Conservation (phyloP, 129 eudicot genomes). For the Logfia minima region DNA sequence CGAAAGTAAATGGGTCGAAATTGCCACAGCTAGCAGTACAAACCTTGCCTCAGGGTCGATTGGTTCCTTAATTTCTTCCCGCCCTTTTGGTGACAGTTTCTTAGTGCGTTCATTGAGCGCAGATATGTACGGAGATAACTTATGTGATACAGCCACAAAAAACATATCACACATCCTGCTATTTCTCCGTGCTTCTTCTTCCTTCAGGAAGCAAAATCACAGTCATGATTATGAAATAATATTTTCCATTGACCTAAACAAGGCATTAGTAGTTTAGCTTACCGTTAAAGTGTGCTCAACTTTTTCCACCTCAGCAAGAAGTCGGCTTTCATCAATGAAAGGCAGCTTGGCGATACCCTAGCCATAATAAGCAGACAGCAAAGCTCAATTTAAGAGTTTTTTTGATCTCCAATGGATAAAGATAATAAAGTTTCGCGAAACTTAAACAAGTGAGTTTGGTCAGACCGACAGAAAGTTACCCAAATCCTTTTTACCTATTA, state of each 20-base stretch:
- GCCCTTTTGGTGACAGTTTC: slow-evolving; percentile 43
- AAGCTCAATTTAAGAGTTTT: background rate
- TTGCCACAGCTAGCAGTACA: slow-evolving; percentile 16
- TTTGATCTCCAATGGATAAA: background rate
- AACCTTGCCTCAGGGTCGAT: slow-evolving; percentile 72
- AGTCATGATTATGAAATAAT: background rate
- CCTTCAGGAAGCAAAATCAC: slow-evolving; percentile 41
- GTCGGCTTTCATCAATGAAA: slow-evolving; percentile 84
- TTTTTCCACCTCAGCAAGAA: slow-evolving; percentile 77
- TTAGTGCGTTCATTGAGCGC: slow-evolving; percentile 62
- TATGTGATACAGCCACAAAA: slow-evolving; percentile 62
- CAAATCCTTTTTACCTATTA: too few species aligned
- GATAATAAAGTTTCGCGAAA: too few species aligned
- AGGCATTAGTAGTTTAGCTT: slow-evolving; percentile 3
- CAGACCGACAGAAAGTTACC: too few species aligned
- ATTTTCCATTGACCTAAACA: background rate
- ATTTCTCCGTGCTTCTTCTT: slow-evolving; percentile 81
- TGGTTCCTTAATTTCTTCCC: slow-evolving; percentile 47
- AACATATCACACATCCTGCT: slow-evolving; percentile 73
- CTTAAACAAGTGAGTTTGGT: too few species aligned
- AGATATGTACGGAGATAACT: slow-evolving; percentile 64
- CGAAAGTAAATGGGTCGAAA: background rate
- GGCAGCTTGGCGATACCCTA: slow-evolving; percentile 89
- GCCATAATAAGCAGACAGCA: slow-evolving; percentile 2
- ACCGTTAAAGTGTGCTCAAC: slow-evolving; percentile 85